Percentiles rank a stretch among this genome's conserved stretches.
Conservation (phyloP, 164 flowering plant genomes). For the Stephania yunnanensis region DNA sequence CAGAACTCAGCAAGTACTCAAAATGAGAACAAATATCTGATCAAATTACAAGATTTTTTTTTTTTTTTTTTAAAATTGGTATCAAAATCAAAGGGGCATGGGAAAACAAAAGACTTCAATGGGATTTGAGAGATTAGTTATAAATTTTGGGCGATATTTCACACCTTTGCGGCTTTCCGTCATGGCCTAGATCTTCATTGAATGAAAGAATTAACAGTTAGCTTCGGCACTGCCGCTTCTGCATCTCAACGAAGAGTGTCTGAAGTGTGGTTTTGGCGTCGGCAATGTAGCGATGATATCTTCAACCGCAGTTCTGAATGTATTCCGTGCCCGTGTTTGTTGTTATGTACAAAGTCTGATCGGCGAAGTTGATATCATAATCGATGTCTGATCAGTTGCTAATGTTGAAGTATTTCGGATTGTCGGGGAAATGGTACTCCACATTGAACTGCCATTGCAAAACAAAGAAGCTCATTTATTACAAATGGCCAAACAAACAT, state of each 20-base stretch:
- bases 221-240: background rate
- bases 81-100: no score
- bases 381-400: slow-evolving; percentile 26
- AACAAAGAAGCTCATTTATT: slow-evolving; percentile 5
- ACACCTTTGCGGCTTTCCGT: background rate
- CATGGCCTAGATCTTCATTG: background rate
- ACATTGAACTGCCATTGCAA: slow-evolving; percentile 65
- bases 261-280: background rate
- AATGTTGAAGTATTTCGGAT: slow-evolving; percentile 83
- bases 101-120: no score
- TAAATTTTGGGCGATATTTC: no score
- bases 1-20: no score
- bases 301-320: background rate
- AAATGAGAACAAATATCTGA: background rate
- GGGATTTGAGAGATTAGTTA: no score
- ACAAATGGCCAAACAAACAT: no score
- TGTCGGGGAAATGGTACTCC: slow-evolving; percentile 76
- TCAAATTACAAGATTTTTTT: background rate
- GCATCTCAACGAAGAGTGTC: background rate
- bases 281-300: background rate
- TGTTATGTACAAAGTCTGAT: background rate
- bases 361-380: background rate
- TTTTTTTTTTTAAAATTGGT: no score
- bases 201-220: background rate
- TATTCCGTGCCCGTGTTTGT: background rate